A percentile compares a stretch with the other conserved stretches of the same genome.
Conservation (phyloP, 257 asterid species). For the Leonotis leonurus region DNA sequence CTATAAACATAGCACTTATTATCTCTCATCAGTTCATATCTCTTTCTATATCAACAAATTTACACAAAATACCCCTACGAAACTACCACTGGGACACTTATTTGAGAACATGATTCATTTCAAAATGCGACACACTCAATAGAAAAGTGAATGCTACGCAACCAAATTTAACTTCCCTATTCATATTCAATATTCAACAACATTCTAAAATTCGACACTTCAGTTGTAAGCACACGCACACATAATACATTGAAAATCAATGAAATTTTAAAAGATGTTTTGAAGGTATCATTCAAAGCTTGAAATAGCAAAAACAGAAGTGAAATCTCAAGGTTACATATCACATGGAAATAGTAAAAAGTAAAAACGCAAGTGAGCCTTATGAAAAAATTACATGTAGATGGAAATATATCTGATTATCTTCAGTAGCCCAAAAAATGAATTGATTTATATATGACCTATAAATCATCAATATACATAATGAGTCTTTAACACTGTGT, state of each 20-base stretch:
- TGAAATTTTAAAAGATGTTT: neutral
- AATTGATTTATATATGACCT: constrained; percentile 24
- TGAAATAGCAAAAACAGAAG: neutral
- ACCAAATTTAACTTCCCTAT: too few species aligned
- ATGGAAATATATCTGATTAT: neutral
- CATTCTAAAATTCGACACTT: too few species aligned
- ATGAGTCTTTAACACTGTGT: constrained; percentile 16
- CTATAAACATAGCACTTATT: too few species aligned
- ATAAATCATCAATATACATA: constrained; percentile 24
- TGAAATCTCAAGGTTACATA: neutral
- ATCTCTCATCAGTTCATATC: too few species aligned
- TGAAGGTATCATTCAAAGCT: neutral
- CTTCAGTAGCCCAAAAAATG: constrained; percentile 12
- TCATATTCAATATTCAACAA: too few species aligned
- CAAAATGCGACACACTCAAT: too few species aligned
- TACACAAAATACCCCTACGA: too few species aligned
- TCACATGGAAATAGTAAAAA: neutral
- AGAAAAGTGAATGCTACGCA: too few species aligned
- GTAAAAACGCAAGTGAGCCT: neutral
- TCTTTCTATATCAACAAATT: too few species aligned
- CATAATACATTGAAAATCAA: neutral
- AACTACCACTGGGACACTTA: too few species aligned
- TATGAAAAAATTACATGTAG: neutral
- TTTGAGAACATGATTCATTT: too few species aligned
- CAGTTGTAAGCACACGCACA: neutral